These are phyloP conservation scores for Yamadazyma jaroonii DNA, from an alignment of 1,139 yeast genomes.

Conservation along the genomic window DNA sequence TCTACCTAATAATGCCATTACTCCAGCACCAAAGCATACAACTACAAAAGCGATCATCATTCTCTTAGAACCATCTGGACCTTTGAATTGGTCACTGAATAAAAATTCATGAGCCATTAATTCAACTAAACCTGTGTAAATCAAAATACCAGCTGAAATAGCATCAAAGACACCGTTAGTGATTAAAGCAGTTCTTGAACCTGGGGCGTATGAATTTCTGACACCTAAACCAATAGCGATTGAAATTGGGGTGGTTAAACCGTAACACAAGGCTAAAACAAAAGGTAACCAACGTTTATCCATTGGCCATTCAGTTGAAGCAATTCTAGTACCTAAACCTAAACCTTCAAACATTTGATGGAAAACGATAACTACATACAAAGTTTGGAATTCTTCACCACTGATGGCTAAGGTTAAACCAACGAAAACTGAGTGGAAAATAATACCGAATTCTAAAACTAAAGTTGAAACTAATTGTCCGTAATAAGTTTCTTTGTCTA, in stretches of 20 bases:
- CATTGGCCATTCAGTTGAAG: conserved; percentile 67
- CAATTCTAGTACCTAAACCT: conserved; percentile 85
- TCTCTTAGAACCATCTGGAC: conserved; percentile 40
- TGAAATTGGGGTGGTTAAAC: conserved; percentile 79
- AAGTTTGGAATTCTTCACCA: conserved; percentile 67
- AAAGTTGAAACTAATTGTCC: conserved; percentile 49
- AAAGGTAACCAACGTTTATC: conserved; percentile 51
- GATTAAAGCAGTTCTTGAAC: conserved; percentile 62
- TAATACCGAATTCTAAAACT: conserved; percentile 73
- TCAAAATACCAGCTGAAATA: conserved; percentile 78
- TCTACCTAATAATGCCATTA: conserved; percentile 83
- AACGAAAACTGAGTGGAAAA: conserved; percentile 79
- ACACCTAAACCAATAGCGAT: conserved; percentile 87
- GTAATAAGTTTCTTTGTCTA: conserved; percentile 39
- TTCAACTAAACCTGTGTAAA: conserved; percentile 85
- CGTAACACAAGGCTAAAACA: conserved; percentile 56
- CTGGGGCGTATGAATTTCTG: conserved; percentile 58
- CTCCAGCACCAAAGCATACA: conserved; percentile 70
- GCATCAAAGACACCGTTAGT: conserved; percentile 81
- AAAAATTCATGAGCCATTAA: conserved; percentile 87
- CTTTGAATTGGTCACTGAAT: conserved; percentile 61
- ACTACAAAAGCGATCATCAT: conserved; percentile 37
- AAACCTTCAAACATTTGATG: conserved; percentile 94
- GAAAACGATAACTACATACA: conserved; percentile 79
- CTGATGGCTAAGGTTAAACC: conserved; percentile 74